Conservation (phyloP, 2,329 filamentous ascomycete species). For the Phialophora chinensis region DNA sequence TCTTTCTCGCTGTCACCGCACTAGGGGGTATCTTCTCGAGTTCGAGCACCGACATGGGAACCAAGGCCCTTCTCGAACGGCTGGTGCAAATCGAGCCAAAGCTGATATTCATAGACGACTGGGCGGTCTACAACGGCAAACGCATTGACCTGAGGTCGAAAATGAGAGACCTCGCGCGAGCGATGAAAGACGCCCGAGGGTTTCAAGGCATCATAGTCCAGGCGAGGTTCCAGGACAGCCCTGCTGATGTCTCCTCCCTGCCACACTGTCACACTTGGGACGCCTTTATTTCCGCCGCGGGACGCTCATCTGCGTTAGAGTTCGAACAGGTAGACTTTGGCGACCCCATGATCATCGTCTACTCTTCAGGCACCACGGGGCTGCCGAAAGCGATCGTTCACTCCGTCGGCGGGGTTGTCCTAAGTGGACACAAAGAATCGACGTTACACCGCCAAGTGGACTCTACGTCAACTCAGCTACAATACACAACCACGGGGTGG, state of each 20-base stretch:
- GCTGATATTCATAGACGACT: constrained; percentile 82
- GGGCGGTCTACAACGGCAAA: constrained; percentile 79
- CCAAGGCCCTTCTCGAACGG: constrained; percentile 77
- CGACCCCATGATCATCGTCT: constrained; percentile 78
- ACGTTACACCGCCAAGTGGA: constrained; percentile 57
- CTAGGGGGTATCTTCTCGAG: constrained; percentile 77
- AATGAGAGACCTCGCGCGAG: constrained; percentile 70
- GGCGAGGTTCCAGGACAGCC: constrained; percentile 63
- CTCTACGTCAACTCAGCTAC: constrained; percentile 54
- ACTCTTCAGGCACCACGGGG: constrained; percentile 80
- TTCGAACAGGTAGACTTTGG: constrained; percentile 63
- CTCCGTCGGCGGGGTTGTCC: constrained; percentile 54
- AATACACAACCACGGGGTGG: constrained; percentile 78
- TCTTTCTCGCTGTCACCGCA: constrained; percentile 72
- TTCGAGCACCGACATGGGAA: constrained; percentile 82
- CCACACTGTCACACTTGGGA: constrained; percentile 51
- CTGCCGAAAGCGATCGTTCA: constrained; percentile 86
- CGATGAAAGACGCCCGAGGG: constrained; percentile 64
- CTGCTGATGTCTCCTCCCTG: constrained; percentile 65
- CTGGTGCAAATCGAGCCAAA: constrained; percentile 75
- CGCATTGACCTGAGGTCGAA: constrained; percentile 73
- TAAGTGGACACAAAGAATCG: constrained; percentile 63
- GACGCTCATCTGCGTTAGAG: constrained; percentile 43
- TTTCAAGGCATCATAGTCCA: constrained; percentile 71
- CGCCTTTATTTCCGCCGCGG: constrained; percentile 46